Conservation (phyloP, 1,284 basidiomycete genomes). For the Ganoderma leucocontextum region DNA sequence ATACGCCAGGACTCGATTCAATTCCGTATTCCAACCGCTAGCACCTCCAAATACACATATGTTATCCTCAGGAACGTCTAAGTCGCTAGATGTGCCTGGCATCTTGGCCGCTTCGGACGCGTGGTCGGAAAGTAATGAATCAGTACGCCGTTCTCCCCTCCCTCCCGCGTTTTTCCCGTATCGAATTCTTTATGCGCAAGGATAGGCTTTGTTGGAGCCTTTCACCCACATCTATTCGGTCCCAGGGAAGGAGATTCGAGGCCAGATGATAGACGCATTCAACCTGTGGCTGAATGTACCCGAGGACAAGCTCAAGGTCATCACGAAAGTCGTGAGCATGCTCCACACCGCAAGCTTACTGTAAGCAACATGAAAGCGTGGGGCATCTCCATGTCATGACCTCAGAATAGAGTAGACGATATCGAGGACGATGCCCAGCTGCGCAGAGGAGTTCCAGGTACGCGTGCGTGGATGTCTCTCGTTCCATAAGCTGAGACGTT, state of each 20-base stretch:
- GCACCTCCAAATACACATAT: background rate
- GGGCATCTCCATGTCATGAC: constrained; percentile 9
- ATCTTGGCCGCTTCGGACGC: constrained; percentile 29
- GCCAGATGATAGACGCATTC: constrained; percentile 93
- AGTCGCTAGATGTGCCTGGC: constrained; percentile 25
- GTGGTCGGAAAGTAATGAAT: constrained; percentile 37
- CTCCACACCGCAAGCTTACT: constrained; percentile 94
- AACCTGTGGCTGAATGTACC: constrained; percentile 93
- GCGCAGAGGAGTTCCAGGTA: constrained; percentile 86
- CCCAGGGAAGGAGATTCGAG: constrained; percentile 94
- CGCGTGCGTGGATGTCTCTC: constrained; percentile 22
- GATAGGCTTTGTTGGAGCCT: constrained; percentile 84
- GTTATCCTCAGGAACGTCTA: background rate
- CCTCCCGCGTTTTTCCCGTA: background rate
- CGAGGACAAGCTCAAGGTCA: constrained; percentile 71
- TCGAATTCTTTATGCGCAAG: background rate
- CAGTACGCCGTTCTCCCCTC: constrained; percentile 21
- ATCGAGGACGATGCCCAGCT: constrained; percentile 97
- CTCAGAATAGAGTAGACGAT: constrained; percentile 83
- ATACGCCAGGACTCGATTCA: background rate
- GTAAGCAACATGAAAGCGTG: constrained; percentile 53
- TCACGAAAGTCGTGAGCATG: constrained; percentile 89
- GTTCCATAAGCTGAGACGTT: background rate
- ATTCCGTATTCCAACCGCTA: background rate
- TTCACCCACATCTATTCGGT: constrained; percentile 87